Percentiles rank a stretch among this genome's conserved stretches.
These are phyloP conservation scores for Cinchona pubescens DNA, from an alignment of 257 asterid genomes.

Conservation along the genomic window DNA sequence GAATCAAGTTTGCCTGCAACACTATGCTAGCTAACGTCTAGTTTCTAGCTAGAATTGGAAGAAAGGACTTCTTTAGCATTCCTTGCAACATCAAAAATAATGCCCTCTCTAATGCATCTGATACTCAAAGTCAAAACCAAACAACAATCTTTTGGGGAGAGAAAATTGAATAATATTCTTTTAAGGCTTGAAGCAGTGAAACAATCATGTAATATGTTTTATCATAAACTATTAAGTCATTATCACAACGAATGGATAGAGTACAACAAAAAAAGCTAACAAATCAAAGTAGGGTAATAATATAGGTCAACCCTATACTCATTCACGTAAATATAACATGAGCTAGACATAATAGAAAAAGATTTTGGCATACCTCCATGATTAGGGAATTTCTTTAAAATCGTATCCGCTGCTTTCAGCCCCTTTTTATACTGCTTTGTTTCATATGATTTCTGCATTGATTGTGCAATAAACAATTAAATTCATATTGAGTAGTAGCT, in stretches of 20 bases:
- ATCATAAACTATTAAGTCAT: not conserved
- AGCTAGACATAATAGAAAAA: constrained; percentile 11
- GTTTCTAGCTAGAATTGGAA: not conserved
- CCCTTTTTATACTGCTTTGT: constrained; percentile 98
- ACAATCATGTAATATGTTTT: not conserved
- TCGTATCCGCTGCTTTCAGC: constrained; percentile 91
- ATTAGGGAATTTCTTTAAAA: constrained; percentile 93
- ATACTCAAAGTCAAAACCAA: not conserved
- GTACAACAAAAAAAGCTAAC: not conserved
- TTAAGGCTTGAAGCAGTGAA: not conserved
- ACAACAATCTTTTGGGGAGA: not conserved
- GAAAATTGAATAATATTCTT: not conserved
- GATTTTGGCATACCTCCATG: constrained; percentile 87
- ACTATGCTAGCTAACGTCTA: not conserved
- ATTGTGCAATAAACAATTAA: constrained; percentile 4
- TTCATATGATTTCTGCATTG: constrained; percentile 87
- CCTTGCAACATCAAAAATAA: not conserved
- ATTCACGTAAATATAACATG: not conserved
- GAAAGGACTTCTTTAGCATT: not conserved
- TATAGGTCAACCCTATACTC: not conserved
- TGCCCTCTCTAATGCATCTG: not conserved
- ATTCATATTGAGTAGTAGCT: not conserved
- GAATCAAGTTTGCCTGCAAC: not conserved
- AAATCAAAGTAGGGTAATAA: not conserved
- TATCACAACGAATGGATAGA: not conserved